Base-by-base conservation (phyloP, 2,329 filamentous ascomycete genomes). In the Trichoderma sp. region DNA sequence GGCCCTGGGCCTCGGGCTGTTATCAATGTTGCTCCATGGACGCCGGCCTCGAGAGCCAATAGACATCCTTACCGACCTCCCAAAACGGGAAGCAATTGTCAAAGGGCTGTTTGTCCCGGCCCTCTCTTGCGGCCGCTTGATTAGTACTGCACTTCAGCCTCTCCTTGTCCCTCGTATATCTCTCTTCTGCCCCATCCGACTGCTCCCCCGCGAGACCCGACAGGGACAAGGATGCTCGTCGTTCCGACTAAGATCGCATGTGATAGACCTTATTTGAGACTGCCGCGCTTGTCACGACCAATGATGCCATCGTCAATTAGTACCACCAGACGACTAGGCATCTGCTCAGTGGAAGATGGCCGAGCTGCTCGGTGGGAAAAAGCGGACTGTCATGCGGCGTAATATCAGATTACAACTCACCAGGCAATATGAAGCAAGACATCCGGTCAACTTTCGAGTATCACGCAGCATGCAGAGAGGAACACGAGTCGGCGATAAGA, bases 211-310 rank as follows among this genome's bases (percentile, higher is more conserved):
- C 13, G 63, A 48, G 50, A 19, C n/a, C 60, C 35, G n/a, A 17
- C 19, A 34, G 17, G 63, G 52, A 57, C 27, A 65, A 56, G 52
- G 63, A 12, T 19, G 15, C 60, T 32, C 34, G 27, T 17, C 39
- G 19, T 57, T 35, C 63, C 37, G 35, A 27, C 25, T 48, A 15
- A 56, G 63, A 65, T 65, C 63, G 63, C 52, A 57, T 65, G 63
- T 65, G 63, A 65, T 48, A 25, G 63, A 48, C 37, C 35, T 56
- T 65, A 34, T 39, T 57, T 57, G 19, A 35, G 39, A 64, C 50
- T 42, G 61, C 50, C 52, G 52, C 61, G 60, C 63, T 48, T 65
- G 17, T 57, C 50, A 57, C 63, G 37, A 32, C 34, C 42, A 57
- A 65, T 65, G 63, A 65, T 65, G 63, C 63, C 45, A 65, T 65